Conservation (phyloP, 1,284 basidiomycete genomes). For the Bondarzewia mesenterica region DNA sequence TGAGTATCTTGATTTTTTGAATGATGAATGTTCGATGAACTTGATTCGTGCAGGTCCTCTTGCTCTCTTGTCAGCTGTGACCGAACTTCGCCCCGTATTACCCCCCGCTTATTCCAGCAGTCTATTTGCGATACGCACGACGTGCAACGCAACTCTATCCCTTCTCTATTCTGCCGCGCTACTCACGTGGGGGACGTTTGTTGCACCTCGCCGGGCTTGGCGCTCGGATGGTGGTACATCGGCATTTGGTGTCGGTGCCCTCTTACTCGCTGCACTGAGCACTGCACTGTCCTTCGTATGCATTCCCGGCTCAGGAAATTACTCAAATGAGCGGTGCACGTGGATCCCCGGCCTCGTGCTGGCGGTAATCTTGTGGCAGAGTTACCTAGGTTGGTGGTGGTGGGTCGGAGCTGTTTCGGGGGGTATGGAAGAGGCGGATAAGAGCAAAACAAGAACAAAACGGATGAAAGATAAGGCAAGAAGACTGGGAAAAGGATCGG, state of each 20-base stretch:
- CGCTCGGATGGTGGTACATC: slow-evolving; percentile 1
- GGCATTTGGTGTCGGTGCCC: slow-evolving; percentile 1
- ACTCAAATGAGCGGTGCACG: not conserved
- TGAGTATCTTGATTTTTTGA: not conserved
- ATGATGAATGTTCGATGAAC: not conserved
- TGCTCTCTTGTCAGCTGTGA: not conserved
- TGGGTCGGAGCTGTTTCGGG: not conserved
- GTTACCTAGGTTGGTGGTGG: slow-evolving; percentile 1
- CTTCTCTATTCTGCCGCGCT: not conserved
- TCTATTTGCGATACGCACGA: not conserved
- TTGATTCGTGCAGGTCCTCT: not conserved
- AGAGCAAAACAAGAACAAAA: not conserved
- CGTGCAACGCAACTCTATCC: not conserved
- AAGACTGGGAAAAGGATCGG: not conserved
- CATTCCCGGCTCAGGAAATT: not conserved
- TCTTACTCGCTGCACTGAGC: not conserved
- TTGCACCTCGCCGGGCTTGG: not conserved
- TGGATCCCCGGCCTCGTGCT: not conserved
- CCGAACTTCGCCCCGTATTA: not conserved
- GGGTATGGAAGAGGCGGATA: not conserved
- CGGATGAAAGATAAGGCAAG: not conserved
- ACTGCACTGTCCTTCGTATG: not conserved
- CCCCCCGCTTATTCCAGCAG: not conserved
- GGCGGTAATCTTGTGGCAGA: slow-evolving; percentile 5
- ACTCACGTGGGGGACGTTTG: not conserved